A percentile compares a stretch with the other conserved stretches of the same genome.
Evolutionary conservation across 306 rosid genomes (phyloP).

Genomic region (Albizia julibrissin): DNA sequence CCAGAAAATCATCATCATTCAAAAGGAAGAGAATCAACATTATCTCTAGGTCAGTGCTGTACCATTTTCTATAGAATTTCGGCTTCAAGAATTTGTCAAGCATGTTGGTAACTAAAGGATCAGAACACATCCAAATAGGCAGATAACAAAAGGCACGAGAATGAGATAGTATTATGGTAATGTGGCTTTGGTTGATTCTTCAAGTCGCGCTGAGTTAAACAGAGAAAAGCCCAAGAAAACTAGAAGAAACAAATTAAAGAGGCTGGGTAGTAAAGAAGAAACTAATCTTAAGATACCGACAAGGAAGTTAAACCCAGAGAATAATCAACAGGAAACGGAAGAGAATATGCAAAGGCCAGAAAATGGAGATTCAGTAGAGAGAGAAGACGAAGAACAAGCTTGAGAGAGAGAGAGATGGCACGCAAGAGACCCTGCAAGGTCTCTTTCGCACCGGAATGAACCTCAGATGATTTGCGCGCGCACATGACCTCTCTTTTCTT

Average conservation of each 20-base stretch:
- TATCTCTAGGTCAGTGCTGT: background rate
- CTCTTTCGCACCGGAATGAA: background rate
- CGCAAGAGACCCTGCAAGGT: conserved; percentile 25
- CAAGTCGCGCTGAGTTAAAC: background rate
- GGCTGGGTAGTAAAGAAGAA: conserved; percentile 1
- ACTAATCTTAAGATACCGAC: background rate
- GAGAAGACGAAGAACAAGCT: background rate
- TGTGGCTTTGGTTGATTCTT: background rate
- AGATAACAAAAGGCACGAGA: background rate
- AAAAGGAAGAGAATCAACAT: background rate
- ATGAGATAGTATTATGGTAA: background rate
- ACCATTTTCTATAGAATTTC: conserved; percentile 64
- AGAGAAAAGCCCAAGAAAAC: background rate
- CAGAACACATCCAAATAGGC: background rate
- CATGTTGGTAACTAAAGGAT: conserved; percentile 42
- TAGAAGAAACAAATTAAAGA: background rate
- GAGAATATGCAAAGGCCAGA: background rate
- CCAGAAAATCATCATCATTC: background rate
- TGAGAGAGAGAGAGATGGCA: background rate
- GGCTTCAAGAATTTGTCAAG: conserved; percentile 55
- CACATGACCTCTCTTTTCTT: background rate
- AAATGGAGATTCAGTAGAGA: background rate
- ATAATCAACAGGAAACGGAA: background rate
- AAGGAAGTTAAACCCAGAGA: background rate
- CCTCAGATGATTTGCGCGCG: conserved; percentile 2